Evolutionary conservation across 805 yeast genomes (phyloP).

Genomic region (Saccharomyces jurei): DNA sequence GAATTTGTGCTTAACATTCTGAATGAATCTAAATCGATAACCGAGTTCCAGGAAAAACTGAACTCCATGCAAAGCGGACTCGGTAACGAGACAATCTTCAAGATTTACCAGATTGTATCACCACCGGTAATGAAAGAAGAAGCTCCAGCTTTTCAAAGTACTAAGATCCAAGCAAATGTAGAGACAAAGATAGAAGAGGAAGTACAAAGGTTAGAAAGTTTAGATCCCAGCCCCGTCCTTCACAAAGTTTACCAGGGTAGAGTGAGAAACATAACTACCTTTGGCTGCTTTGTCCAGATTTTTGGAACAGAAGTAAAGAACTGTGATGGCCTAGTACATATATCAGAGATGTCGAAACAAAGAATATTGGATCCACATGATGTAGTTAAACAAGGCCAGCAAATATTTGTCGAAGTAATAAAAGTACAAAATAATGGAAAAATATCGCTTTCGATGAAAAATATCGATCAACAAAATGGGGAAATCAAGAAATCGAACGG

Average conservation of each 20-base stretch:
- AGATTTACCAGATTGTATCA: slow-evolving; percentile 6
- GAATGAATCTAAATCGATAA: slow-evolving; percentile 5
- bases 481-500: slow-evolving; percentile 14
- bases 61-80: slow-evolving; percentile 22
- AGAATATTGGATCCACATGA: slow-evolving; percentile 54
- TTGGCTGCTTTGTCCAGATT: slow-evolving; percentile 72
- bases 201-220: slow-evolving; percentile 2
- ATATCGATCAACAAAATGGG: slow-evolving; percentile 67
- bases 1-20: slow-evolving; percentile 19
- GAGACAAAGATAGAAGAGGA: slow-evolving; percentile 5
- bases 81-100: slow-evolving; percentile 1
- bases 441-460: slow-evolving; percentile 59
- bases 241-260: slow-evolving; percentile 52
- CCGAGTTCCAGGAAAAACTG: slow-evolving; percentile 9
- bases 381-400: slow-evolving; percentile 46
- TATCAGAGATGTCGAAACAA: slow-evolving; percentile 50
- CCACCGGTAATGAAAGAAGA: background rate
- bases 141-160: background rate
- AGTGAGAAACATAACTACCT: slow-evolving; percentile 51
- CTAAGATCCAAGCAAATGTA: slow-evolving; percentile 9
- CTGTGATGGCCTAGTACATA: slow-evolving; percentile 64
- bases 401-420: slow-evolving; percentile 55
- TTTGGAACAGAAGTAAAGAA: slow-evolving; percentile 28
- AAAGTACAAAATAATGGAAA: slow-evolving; percentile 38
- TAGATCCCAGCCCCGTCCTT: slow-evolving; percentile 30